Evolutionary conservation across 345 rosid species (phyloP).

Genomic region (Cochlearia excelsa): DNA sequence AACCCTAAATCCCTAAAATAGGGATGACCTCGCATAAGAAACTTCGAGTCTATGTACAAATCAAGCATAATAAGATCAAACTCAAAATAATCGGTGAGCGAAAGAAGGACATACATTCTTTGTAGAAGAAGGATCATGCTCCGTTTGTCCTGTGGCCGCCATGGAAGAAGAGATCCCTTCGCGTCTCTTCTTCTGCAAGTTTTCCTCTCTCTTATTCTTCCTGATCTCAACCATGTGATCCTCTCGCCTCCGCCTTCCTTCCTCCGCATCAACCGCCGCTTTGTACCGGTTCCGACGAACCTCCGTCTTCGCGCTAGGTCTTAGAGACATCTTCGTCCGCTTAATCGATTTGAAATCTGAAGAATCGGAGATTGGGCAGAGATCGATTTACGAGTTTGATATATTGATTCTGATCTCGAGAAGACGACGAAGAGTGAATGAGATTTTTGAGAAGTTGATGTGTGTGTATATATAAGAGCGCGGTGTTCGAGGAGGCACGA

Average conservation of each 20-base stretch:
- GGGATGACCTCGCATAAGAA: not conserved
- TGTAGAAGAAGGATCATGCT: conserved; percentile 39
- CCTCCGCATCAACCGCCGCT: conserved; percentile 80
- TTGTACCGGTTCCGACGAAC: conserved; percentile 72
- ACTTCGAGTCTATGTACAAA: conserved; percentile 4
- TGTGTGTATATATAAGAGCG: too few species aligned
- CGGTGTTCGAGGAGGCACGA: too few species aligned
- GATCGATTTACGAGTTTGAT: too few species aligned
- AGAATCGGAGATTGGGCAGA: too few species aligned
- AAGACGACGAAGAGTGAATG: too few species aligned
- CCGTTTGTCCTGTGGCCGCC: conserved; percentile 20
- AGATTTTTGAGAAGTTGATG: too few species aligned
- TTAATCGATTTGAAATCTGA: too few species aligned
- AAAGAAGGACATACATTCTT: conserved; percentile 45
- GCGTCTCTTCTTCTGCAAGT: conserved; percentile 82
- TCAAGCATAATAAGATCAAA: not conserved
- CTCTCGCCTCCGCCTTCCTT: conserved; percentile 83
- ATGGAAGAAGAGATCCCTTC: conserved; percentile 40
- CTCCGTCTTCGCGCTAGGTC: conserved; percentile 73
- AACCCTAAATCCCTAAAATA: not conserved
- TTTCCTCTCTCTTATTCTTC: conserved; percentile 77
- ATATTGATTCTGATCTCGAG: too few species aligned
- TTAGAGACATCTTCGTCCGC: conserved; percentile 51
- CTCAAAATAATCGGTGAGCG: not conserved
- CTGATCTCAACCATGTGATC: conserved; percentile 96